Evolutionary conservation across 2,329 filamentous ascomycete genomes (phyloP).

Genomic region (Aspergillus neotritici): DNA sequence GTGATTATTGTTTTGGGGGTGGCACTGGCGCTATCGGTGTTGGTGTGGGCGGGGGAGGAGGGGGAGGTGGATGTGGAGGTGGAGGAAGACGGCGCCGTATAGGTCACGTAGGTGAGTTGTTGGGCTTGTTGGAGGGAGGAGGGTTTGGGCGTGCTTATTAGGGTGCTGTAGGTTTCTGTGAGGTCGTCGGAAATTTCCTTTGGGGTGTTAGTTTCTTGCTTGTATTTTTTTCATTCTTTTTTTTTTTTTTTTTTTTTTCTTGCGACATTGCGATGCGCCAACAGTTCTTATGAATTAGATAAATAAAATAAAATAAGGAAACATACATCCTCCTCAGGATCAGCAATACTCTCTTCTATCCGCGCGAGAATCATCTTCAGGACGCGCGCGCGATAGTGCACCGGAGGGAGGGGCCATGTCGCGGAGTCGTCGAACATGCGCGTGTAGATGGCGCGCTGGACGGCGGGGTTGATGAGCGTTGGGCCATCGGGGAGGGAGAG

Average conservation of each 20-base stretch:
- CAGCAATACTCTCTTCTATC: conserved; percentile 68
- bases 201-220: background rate
- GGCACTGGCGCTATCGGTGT: background rate
- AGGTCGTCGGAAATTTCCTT: conserved; percentile 81
- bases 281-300: too few relatives aligned
- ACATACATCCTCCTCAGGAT: conserved; percentile 81
- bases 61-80: background rate
- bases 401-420: conserved; percentile 56
- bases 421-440: conserved; percentile 59
- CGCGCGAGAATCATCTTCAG: conserved; percentile 66
- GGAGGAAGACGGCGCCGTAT: conserved; percentile 41
- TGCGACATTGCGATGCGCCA: too few relatives aligned
- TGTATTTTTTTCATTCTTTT: background rate
- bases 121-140: conserved; percentile 62
- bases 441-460: conserved; percentile 62
- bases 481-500: conserved; percentile 59
- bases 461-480: conserved; percentile 53
- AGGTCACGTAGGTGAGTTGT: conserved; percentile 69
- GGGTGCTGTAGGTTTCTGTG: conserved; percentile 60
- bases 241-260: background rate
- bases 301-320: conserved; percentile 8
- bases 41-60: background rate
- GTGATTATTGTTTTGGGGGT: conserved; percentile 25
- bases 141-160: conserved; percentile 60
- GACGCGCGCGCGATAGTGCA: conserved; percentile 63